These are phyloP conservation scores for Pythium oligandrum DNA, from an alignment of 352 stramenopile genomes.

Conservation along the genomic window DNA sequence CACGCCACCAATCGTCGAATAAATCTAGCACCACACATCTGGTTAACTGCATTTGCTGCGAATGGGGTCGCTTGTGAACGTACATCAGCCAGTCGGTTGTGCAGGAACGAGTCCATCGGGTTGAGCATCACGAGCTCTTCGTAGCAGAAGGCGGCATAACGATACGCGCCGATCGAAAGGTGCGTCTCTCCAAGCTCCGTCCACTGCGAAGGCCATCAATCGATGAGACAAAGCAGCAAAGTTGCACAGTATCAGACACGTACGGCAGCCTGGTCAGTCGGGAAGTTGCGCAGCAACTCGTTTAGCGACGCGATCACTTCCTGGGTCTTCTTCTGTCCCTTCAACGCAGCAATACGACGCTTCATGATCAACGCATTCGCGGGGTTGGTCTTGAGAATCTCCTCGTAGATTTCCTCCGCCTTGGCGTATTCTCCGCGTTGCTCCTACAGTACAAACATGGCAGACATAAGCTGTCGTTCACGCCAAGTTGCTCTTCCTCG, in stretches of 20 bases:
- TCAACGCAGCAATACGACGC: constrained; percentile 30
- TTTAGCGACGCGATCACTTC: constrained; percentile 33
- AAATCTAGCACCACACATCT: constrained; percentile 19
- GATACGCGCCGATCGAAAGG: constrained; percentile 23
- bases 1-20: constrained; percentile 27
- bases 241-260: neutral
- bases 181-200: constrained; percentile 31
- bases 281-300: constrained; percentile 25
- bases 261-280: constrained; percentile 26
- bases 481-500: neutral
- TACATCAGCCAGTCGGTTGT: constrained; percentile 33
- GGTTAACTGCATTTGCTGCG: neutral
- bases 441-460: constrained; percentile 13
- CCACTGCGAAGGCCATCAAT: constrained; percentile 18
- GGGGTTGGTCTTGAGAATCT: constrained; percentile 31
- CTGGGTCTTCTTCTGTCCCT: constrained; percentile 34
- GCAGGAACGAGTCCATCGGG: constrained; percentile 33
- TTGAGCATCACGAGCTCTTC: constrained; percentile 40
- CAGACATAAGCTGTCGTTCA: neutral
- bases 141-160: constrained; percentile 39
- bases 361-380: constrained; percentile 37
- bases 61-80: constrained; percentile 1
- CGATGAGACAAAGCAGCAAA: neutral
- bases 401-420: constrained; percentile 31
- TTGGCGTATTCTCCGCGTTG: constrained; percentile 32